Conservation (phyloP, 1,284 basidiomycete genomes). For the Ceratobasidium sp. region DNA sequence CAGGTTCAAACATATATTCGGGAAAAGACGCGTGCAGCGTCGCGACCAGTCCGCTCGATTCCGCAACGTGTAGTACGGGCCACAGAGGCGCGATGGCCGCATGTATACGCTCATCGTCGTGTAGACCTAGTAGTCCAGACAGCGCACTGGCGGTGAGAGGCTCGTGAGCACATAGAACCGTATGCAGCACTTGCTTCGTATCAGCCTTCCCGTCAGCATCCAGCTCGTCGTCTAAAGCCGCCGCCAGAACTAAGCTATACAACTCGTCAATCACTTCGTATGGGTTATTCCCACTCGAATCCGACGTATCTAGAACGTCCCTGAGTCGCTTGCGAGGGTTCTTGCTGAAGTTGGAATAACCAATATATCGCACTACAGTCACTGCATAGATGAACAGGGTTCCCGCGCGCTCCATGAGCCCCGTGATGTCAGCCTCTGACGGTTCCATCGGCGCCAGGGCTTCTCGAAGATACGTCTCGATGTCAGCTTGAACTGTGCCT, state of each 20-base stretch:
- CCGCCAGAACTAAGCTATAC: background rate
- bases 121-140: background rate
- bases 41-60: background rate
- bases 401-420: background rate
- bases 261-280: background rate
- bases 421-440: background rate
- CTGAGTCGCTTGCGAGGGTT: background rate
- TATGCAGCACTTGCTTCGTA: slow-evolving; percentile 6
- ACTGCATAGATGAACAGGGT: slow-evolving; percentile 26
- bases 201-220: background rate
- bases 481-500: background rate
- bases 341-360: background rate
- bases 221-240: slow-evolving; percentile 1
- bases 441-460: background rate
- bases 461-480: background rate
- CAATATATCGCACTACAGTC: slow-evolving; percentile 9
- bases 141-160: background rate
- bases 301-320: background rate
- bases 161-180: slow-evolving; percentile 16
- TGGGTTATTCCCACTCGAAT: background rate
- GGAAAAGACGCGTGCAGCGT: slow-evolving; percentile 16
- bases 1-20: background rate
- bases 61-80: slow-evolving; percentile 2
- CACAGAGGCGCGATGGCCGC: background rate
- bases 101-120: background rate